Evolutionary conservation across 2,329 filamentous ascomycete genomes (phyloP), one percentile per base, ranked within the genome.

Genomic region (Aureobasidium musti): DNA sequence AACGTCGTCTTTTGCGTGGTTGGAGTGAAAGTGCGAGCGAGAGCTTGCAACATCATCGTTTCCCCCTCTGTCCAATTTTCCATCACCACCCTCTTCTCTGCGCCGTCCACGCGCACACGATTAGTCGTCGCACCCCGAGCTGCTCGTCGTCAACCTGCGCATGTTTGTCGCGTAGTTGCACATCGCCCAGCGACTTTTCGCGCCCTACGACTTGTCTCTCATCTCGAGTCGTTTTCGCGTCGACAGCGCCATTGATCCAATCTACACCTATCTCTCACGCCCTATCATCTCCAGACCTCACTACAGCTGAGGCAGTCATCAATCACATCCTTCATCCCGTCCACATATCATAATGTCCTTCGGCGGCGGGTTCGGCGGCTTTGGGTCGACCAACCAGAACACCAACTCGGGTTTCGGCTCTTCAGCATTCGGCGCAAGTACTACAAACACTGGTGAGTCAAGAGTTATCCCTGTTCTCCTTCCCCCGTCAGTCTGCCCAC

Each of bases 341-440:
- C 49, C 5, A 8, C 37, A 52, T n/a, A 14, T 41, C 63, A 64
- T 50, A 43, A 69, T 69, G 68, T 68, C 68, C 28, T 68, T 68
- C 56, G 83, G 82, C 71, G 86, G 84, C 69, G 79, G 80, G 3
- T 87, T 87, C 70, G 80, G 80, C 26, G 80, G 80, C 4, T 83
- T 82, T 59, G 67, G 67, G 19, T 61, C 67, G 13, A 65, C 45
- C 41, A 67, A 59, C 43, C 66, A 61, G 17, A 69, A 67, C 52
- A 65, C 21, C 50, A 67, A 41, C 53, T 57, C 59, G 2, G 74
- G 74, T 63, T 56, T 56, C 21, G 53, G 35, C 26, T 14, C 35
- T 26, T 39, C 33, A 2, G 82, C 43, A 0, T 63, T 63, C 30
- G 59, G 59, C 23, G 33, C 26, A 30, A 47, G 39, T 8, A 37